Percentiles rank a stretch among this genome's conserved stretches.
These are phyloP conservation scores for Senna tora DNA, from an alignment of 306 rosid species.

Conservation along the genomic window DNA sequence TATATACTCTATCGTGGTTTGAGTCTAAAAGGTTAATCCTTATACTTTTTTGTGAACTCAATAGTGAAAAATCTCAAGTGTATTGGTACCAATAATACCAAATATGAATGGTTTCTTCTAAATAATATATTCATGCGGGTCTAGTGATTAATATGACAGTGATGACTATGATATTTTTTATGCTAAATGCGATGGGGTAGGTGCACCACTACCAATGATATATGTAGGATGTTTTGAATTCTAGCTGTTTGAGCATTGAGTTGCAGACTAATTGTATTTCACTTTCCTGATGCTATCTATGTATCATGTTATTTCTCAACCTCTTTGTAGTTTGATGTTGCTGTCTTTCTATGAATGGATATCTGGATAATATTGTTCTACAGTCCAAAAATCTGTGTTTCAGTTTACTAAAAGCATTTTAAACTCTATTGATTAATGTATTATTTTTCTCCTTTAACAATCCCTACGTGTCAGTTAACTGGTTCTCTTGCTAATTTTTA, in stretches of 20 bases:
- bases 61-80: background rate
- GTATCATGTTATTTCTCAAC: background rate
- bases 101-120: background rate
- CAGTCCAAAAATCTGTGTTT: too few species aligned
- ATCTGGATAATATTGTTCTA: background rate
- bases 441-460: background rate
- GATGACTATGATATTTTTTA: background rate
- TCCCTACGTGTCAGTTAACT: background rate
- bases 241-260: background rate
- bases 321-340: background rate
- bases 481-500: background rate
- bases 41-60: background rate
- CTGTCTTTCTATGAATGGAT: background rate
- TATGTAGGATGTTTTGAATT: background rate
- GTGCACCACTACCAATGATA: background rate
- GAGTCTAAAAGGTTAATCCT: background rate
- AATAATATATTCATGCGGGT: background rate
- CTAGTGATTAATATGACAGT: background rate
- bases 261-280: background rate
- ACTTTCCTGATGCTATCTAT: background rate
- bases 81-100: background rate
- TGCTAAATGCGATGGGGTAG: background rate
- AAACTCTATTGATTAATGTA: background rate
- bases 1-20: background rate
- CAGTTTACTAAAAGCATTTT: background rate